Evolutionary conservation across 768 basidiomycete species (phyloP).

Genomic region (Lepiota subincarnata): DNA sequence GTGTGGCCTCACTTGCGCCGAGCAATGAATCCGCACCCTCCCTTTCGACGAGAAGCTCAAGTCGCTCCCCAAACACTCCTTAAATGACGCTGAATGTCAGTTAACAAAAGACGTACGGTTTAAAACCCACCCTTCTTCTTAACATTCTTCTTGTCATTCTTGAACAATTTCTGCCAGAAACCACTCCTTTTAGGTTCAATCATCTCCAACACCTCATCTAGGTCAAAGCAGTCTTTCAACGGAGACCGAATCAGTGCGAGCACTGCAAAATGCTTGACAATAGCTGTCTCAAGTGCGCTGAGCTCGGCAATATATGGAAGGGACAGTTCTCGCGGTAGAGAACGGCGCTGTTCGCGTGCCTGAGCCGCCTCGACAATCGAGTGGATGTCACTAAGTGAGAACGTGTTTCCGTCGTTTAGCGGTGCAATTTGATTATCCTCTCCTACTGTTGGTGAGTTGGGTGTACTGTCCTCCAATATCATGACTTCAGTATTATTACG

Average conservation of each 20-base stretch:
- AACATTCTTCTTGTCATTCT: constrained; percentile 85
- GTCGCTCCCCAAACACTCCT: constrained; percentile 92
- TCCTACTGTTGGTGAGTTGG: constrained; percentile 63
- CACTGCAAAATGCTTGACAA: constrained; percentile 90
- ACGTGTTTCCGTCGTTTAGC: constrained; percentile 4
- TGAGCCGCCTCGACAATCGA: constrained; percentile 90
- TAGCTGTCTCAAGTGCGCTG: constrained; percentile 77
- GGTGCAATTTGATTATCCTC: constrained; percentile 28
- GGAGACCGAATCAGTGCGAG: constrained; percentile 74
- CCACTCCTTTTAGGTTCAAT: constrained; percentile 90
- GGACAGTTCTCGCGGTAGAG: constrained; percentile 70
- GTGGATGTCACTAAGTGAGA: constrained; percentile 93
- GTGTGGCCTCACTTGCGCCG: constrained; percentile 78
- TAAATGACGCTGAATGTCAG: constrained; percentile 14
- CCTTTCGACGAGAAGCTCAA: constrained; percentile 89
- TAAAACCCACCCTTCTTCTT: constrained; percentile 71
- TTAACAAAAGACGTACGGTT: constrained; percentile 1
- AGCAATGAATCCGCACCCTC: constrained; percentile 95
- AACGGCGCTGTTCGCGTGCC: constrained; percentile 84
- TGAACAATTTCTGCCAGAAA: constrained; percentile 97
- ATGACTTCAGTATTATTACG: constrained; percentile 83
- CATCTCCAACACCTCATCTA: constrained; percentile 92
- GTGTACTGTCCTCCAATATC: constrained; percentile 80
- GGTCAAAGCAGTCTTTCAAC: constrained; percentile 75
- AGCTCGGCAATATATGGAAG: constrained; percentile 84